Evolutionary conservation across 169 alveolate genomes (phyloP).

Genomic region (Amoebophrya sp.): DNA sequence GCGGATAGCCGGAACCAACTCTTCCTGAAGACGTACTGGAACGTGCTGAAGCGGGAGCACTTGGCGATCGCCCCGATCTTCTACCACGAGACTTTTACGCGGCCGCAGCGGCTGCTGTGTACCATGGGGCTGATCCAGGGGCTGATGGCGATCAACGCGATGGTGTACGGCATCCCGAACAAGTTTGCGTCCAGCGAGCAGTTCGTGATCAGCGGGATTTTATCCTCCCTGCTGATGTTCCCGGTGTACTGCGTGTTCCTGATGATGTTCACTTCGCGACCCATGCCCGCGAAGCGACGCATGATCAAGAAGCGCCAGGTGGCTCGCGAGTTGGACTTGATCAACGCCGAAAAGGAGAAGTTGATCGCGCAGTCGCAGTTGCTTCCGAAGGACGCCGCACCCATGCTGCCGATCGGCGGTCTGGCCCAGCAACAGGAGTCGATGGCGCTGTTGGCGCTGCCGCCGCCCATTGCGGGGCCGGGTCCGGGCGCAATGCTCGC

Average conservation of each 20-base stretch:
- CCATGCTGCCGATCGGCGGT: background rate
- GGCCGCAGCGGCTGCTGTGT: slow-evolving; percentile 40
- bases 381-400: background rate
- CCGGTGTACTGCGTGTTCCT: slow-evolving; percentile 28
- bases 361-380: background rate
- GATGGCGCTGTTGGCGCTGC: slow-evolving; percentile 29
- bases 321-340: slow-evolving; percentile 16
- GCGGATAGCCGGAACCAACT: background rate
- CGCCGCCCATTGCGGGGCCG: slow-evolving; percentile 19
- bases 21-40: slow-evolving; percentile 25
- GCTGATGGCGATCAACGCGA: slow-evolving; percentile 26
- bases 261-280: slow-evolving; percentile 33
- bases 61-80: slow-evolving; percentile 24
- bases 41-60: slow-evolving; percentile 32
- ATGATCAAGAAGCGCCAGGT: slow-evolving; percentile 26
- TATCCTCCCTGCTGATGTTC: slow-evolving; percentile 17
- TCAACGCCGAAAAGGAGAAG: background rate
- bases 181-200: background rate
- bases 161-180: slow-evolving; percentile 28
- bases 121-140: background rate
- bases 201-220: slow-evolving; percentile 28
- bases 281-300: slow-evolving; percentile 16
- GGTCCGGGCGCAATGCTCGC: background rate
- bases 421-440: background rate
- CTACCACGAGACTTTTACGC: slow-evolving; percentile 35